phyloP scores from a whole-genome alignment of 2,329 filamentous ascomycete species.

The Madurella fahalii region DNA sequence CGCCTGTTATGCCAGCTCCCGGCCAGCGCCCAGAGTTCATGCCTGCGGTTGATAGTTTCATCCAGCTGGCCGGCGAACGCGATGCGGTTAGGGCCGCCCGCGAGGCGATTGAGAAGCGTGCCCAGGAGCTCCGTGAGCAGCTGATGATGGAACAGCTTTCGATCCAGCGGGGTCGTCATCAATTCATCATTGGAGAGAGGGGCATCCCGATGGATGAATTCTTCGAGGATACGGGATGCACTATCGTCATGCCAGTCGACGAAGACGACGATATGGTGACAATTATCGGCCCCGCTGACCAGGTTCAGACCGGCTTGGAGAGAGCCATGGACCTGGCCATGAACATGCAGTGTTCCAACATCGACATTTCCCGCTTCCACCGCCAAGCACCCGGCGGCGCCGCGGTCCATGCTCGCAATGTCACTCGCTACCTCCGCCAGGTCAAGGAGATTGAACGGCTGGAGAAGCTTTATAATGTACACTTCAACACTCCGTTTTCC shows the following conservation, averaged over 20 bases:
- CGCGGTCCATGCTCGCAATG: conserved; percentile 73
- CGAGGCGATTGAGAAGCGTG: conserved; percentile 74
- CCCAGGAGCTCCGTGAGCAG: conserved; percentile 69
- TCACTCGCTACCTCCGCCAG: conserved; percentile 83
- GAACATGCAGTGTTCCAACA: conserved; percentile 76
- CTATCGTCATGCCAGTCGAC: conserved; percentile 73
- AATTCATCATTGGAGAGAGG: conserved; percentile 87
- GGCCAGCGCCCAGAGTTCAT: conserved; percentile 67
- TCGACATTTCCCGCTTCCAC: conserved; percentile 79
- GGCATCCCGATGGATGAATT: conserved; percentile 81
- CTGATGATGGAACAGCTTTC: conserved; percentile 74
- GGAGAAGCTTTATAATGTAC: conserved; percentile 75
- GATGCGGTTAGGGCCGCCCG: conserved; percentile 74
- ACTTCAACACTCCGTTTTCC: conserved; percentile 74
- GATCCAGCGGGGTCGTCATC: conserved; percentile 82
- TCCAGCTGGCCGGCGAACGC: conserved; percentile 83
- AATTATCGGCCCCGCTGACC: conserved; percentile 73
- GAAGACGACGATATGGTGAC: conserved; percentile 80
- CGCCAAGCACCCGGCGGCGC: conserved; percentile 67
- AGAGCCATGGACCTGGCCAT: conserved; percentile 85
- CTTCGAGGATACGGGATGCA: conserved; percentile 84
- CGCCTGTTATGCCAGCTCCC: conserved; percentile 57
- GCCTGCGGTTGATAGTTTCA: conserved; percentile 70
- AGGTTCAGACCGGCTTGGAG: conserved; percentile 70
- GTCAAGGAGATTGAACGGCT: conserved; percentile 78